Base-by-base conservation (phyloP, 1,284 basidiomycete species). In the Marasmius oreades region DNA sequence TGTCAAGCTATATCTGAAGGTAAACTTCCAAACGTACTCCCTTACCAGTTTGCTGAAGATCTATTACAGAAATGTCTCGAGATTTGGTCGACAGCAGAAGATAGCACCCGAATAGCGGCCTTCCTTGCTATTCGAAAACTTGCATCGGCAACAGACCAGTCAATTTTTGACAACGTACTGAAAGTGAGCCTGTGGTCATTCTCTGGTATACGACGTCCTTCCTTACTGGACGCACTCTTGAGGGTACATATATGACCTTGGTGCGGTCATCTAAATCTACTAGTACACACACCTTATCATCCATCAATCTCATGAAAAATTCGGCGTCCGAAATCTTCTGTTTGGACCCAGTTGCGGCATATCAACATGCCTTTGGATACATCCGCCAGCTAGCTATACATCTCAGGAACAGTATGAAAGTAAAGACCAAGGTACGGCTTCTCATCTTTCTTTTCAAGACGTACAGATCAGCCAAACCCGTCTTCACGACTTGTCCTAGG, bases 251-350 rank as follows among this genome's bases (percentile, higher is more conserved):
- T 74, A 81, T 92, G 52, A 84, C 89, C 2, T 77, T 98, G 33
- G 83, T 98, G 51, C 85, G 92, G 20, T 87, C 87, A 8, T 87
- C 85, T 56, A 93, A 93, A 69, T 84, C 86, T 18, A 97, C 94
- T 4, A 92, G 81, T 52, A 79, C 85, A 2, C 88, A 97, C 74
- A 95, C 90, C 1, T 78, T 99, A 12, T 94, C 95, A n/a, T 85
- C 89, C 3, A 91, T 99, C 72, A 97, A 93, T 67, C 75, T 99
- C 43, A 97, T 98, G 93, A 99, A 99, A 74, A 98, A 99, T 73
- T 92, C 94, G 2, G 95, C 95, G 0, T 90, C 90, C 0, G 95
- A 97, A 70, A 78, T 99, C 1, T 99, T 92, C 75, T 88, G 88
- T 62, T 74, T 95, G 51, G 80, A 90, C 63, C 87, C 86, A 59